A percentile compares a stretch with the other conserved stretches of the same genome.
Conservation (phyloP, 1,284 basidiomycete species). For the Malassezia cuniculi region DNA sequence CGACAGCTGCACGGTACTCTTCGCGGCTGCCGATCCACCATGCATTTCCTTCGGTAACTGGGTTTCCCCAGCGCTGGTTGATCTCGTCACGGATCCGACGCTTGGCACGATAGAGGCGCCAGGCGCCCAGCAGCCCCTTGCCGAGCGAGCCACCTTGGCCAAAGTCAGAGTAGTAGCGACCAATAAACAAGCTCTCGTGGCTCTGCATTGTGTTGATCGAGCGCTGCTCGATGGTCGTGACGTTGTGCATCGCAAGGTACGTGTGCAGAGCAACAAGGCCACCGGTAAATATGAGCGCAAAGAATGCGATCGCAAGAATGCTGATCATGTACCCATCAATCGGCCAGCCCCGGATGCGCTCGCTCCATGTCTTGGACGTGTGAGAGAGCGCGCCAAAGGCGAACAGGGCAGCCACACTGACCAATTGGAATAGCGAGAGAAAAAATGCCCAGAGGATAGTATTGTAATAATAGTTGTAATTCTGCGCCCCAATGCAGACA, state of each 20-base stretch:
- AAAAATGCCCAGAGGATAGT: constrained; percentile 55
- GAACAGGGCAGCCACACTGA: constrained; percentile 46
- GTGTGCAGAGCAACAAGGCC: constrained; percentile 55
- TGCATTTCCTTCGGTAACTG: constrained; percentile 61
- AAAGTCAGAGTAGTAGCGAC: constrained; percentile 20
- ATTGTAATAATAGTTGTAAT: constrained; percentile 51
- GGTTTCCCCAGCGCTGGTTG: constrained; percentile 64
- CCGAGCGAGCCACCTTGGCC: constrained; percentile 13
- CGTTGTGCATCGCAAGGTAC: constrained; percentile 54
- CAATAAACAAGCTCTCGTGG: constrained; percentile 53
- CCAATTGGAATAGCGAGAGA: constrained; percentile 55
- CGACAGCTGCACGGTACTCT: too few species aligned
- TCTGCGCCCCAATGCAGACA: constrained; percentile 50
- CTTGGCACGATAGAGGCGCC: constrained; percentile 5
- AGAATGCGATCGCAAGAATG: constrained; percentile 52
- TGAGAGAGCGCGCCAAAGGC: constrained; percentile 23
- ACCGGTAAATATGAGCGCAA: constrained; percentile 61
- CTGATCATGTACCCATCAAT: constrained; percentile 58
- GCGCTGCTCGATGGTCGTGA: constrained; percentile 68
- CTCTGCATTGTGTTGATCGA: constrained; percentile 53
- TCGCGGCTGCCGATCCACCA: constrained; percentile 58
- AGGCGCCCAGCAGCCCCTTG: constrained; percentile 1
- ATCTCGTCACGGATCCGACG: constrained; percentile 47
- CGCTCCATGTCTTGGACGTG: background rate
- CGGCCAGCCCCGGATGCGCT: constrained; percentile 21